These are phyloP conservation scores for Clavispora fructus DNA, from an alignment of 805 yeast species.

Conservation along the genomic window DNA sequence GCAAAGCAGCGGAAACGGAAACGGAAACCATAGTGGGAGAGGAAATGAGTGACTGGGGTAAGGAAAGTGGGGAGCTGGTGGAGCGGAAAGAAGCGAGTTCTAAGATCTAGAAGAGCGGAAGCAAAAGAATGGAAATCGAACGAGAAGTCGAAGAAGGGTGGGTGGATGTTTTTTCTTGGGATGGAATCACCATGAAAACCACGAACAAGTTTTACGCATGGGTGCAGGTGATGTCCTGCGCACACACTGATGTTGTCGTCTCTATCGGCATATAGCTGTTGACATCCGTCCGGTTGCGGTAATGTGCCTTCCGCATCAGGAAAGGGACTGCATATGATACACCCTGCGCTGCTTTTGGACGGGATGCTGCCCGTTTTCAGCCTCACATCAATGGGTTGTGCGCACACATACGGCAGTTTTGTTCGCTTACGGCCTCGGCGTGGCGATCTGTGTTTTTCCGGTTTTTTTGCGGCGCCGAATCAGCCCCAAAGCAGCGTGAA, in stretches of 20 bases:
- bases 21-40: not conserved
- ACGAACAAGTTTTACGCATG: not conserved
- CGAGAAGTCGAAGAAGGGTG: not conserved
- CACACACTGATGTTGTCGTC: not conserved
- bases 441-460: too few relatives aligned
- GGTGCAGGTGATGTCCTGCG: not conserved
- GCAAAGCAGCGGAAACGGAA: not conserved
- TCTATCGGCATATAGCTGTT: not conserved
- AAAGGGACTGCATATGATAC: not conserved
- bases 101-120: not conserved
- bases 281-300: not conserved
- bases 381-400: not conserved
- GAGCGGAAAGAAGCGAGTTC: not conserved
- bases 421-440: not conserved
- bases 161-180: not conserved
- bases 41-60: conserved; percentile 3
- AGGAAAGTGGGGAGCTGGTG: not conserved
- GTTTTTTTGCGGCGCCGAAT: not conserved
- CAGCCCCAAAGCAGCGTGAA: not conserved
- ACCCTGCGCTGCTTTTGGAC: not conserved
- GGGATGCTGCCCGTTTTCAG: not conserved
- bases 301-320: not conserved
- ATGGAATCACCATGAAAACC: not conserved
- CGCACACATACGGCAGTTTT: not conserved
- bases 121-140: not conserved